phyloP scores from a whole-genome alignment of 2,329 filamentous ascomycete species.

The Neocucurbitaria cava region DNA sequence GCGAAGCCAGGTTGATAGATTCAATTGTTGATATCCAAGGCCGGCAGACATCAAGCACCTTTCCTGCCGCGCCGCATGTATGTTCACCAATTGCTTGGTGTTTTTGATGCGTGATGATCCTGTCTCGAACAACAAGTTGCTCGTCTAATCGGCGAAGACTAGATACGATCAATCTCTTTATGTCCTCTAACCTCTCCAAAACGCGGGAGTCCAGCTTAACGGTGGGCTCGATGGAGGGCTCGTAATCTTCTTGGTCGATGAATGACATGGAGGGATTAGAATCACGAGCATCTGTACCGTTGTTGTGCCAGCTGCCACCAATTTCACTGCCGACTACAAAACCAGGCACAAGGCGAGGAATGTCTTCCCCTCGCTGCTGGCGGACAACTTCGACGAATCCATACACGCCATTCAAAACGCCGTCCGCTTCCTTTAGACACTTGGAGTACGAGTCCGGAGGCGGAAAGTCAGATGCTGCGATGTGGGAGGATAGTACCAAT shows the following conservation, averaged over 20 bases:
- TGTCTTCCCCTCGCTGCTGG: slow-evolving; percentile 90
- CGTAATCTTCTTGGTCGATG: slow-evolving; percentile 85
- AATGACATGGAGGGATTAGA: slow-evolving; percentile 71
- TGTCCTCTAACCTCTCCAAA: slow-evolving; percentile 82
- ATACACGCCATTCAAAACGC: slow-evolving; percentile 90
- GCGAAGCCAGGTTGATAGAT: slow-evolving; percentile 83
- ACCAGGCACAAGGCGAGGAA: slow-evolving; percentile 89
- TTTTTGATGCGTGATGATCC: slow-evolving; percentile 77
- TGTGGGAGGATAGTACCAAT: slow-evolving; percentile 95
- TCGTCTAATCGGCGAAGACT: slow-evolving; percentile 89
- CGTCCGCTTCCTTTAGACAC: slow-evolving; percentile 96
- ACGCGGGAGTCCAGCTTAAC: slow-evolving; percentile 77
- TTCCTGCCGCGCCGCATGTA: slow-evolving; percentile 78
- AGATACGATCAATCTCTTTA: slow-evolving; percentile 83
- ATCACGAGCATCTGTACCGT: slow-evolving; percentile 69
- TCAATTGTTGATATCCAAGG: slow-evolving; percentile 91
- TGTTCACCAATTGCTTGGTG: slow-evolving; percentile 84
- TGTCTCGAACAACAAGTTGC: slow-evolving; percentile 77
- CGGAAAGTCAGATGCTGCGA: slow-evolving; percentile 94
- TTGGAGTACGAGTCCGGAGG: slow-evolving; percentile 93
- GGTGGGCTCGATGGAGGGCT: slow-evolving; percentile 73
- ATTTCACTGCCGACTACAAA: slow-evolving; percentile 86
- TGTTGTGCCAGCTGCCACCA: slow-evolving; percentile 86
- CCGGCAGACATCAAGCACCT: slow-evolving; percentile 86
- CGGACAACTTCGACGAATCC: slow-evolving; percentile 95